Conservation (phyloP, 441 rosid species). For the Arabidopsis hybrid region DNA sequence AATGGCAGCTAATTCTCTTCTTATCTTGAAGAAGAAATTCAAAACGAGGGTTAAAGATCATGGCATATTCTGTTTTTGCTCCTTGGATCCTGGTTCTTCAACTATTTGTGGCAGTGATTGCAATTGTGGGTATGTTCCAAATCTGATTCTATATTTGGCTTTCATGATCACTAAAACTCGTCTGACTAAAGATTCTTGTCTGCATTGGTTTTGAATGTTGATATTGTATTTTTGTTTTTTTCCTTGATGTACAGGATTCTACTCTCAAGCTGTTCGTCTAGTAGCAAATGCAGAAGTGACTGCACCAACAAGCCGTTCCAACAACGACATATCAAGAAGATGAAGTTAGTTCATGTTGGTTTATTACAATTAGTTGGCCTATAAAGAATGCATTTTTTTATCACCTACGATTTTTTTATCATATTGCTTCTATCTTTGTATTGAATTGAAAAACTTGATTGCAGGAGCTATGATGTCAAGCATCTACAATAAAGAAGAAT, state of each 20-base stretch:
- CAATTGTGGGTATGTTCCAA: slow-evolving; percentile 74
- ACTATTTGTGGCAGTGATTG: slow-evolving; percentile 78
- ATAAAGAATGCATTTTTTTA: not conserved
- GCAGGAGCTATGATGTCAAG: too few relatives aligned
- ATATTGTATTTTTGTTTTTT: not conserved
- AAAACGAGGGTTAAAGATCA: slow-evolving; percentile 84
- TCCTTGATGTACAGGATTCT: slow-evolving; percentile 58
- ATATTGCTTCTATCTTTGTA: too few relatives aligned
- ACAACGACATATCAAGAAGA: slow-evolving; percentile 76
- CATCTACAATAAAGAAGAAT: too few relatives aligned
- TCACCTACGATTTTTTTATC: too few relatives aligned
- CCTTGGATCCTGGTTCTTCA: slow-evolving; percentile 58
- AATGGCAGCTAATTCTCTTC: too few relatives aligned
- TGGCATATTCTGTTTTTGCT: slow-evolving; percentile 96
- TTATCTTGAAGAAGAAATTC: slow-evolving; percentile 58
- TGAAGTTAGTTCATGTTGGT: slow-evolving; percentile 81
- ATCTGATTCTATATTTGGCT: not conserved
- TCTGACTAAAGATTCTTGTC: not conserved
- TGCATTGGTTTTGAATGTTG: not conserved
- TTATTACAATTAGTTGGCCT: not conserved
- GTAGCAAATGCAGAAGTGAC: slow-evolving; percentile 72
- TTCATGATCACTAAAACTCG: not conserved
- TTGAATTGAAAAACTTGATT: too few relatives aligned
- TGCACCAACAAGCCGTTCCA: slow-evolving; percentile 94
- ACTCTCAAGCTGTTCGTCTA: slow-evolving; percentile 91